Evolutionary conservation across 108 stramenopile genomes (phyloP).

Genomic region (Skeletonema potamos): DNA sequence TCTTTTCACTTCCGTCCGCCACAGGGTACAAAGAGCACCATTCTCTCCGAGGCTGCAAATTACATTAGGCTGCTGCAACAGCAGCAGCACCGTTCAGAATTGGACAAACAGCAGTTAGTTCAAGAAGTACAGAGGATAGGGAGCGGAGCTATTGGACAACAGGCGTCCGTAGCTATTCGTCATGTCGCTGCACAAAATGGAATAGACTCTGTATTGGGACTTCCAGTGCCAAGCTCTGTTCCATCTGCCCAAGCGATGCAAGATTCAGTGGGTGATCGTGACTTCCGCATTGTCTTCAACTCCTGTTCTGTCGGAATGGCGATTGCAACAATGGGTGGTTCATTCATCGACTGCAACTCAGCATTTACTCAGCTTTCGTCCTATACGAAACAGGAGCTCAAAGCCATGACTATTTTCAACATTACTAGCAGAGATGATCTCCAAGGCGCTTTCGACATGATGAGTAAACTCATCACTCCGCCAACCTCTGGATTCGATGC

Average conservation of each 20-base stretch:
- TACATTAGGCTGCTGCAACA: slow-evolving; percentile 90
- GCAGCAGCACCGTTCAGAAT: slow-evolving; percentile 80
- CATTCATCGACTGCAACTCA: slow-evolving; percentile 88
- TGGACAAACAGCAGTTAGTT: slow-evolving; percentile 71
- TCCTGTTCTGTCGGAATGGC: slow-evolving; percentile 87
- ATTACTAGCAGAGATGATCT: slow-evolving; percentile 76
- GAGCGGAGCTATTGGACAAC: slow-evolving; percentile 71
- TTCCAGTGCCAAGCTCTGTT: slow-evolving; percentile 55
- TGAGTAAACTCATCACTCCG: slow-evolving; percentile 82
- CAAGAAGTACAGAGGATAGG: slow-evolving; percentile 88
- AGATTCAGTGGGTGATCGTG: slow-evolving; percentile 47
- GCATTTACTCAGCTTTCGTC: slow-evolving; percentile 71
- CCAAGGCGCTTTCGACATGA: slow-evolving; percentile 82
- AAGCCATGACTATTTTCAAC: slow-evolving; percentile 88
- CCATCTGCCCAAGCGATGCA: slow-evolving; percentile 74
- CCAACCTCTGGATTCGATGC: slow-evolving; percentile 45
- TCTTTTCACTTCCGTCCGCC: not conserved
- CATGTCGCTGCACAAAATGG: slow-evolving; percentile 88
- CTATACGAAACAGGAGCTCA: slow-evolving; percentile 76
- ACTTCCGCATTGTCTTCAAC: slow-evolving; percentile 85
- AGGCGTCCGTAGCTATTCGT: slow-evolving; percentile 78
- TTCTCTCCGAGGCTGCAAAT: slow-evolving; percentile 85
- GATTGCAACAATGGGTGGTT: slow-evolving; percentile 88
- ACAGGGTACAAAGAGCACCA: slow-evolving; percentile 85
- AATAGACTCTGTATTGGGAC: slow-evolving; percentile 75